Percentiles rank a stretch among this genome's conserved stretches.
Evolutionary conservation across 345 rosid genomes (phyloP).

Genomic region (Stellera chamaejasme): DNA sequence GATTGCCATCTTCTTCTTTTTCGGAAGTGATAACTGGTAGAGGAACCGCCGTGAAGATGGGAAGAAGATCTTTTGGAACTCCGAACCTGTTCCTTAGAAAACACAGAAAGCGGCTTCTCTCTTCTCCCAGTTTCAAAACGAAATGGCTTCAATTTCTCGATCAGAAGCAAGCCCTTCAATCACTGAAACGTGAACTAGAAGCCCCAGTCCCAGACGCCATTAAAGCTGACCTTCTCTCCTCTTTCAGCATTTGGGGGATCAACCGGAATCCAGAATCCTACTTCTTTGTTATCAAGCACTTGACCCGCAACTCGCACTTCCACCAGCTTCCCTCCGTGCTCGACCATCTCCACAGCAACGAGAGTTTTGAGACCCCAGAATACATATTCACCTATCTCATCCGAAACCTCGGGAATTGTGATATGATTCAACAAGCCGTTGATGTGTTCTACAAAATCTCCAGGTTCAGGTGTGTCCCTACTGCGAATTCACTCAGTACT

Average conservation of each 20-base stretch:
- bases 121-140: constrained; percentile 41
- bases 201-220: background rate
- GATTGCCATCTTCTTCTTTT: too few species aligned
- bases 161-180: constrained; percentile 41
- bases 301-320: constrained; percentile 35
- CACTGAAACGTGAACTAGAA: constrained; percentile 18
- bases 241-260: constrained; percentile 35
- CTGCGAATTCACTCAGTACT: constrained; percentile 55
- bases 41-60: background rate
- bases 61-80: background rate
- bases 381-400: constrained; percentile 38
- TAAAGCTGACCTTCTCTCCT: constrained; percentile 25
- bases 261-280: constrained; percentile 61
- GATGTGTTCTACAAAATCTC: constrained; percentile 49
- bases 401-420: constrained; percentile 28
- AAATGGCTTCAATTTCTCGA: constrained; percentile 49
- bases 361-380: constrained; percentile 57
- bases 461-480: constrained; percentile 62
- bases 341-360: constrained; percentile 31
- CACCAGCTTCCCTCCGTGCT: constrained; percentile 43
- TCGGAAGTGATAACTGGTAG: too few species aligned
- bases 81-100: constrained; percentile 39
- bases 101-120: constrained; percentile 46
- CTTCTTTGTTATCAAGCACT: constrained; percentile 37
- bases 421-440: constrained; percentile 34